Conservation (phyloP, 2,329 filamentous ascomycete genomes). For the Colletotrichum sp. region DNA sequence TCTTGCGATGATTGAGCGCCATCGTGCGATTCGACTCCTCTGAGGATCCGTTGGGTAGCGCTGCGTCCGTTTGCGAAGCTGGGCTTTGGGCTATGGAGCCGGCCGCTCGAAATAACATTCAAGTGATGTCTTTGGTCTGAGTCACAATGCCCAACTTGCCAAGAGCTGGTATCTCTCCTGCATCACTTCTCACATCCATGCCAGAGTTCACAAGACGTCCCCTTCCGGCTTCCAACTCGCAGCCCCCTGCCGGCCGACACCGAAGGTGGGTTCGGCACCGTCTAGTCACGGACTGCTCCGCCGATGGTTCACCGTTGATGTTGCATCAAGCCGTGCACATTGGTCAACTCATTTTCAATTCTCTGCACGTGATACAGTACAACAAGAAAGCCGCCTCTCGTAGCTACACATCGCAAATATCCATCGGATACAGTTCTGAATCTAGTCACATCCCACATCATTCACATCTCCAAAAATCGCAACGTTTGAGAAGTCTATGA, state of each 20-base stretch:
- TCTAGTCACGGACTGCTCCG: background rate
- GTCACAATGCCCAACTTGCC: background rate
- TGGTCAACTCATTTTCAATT: background rate
- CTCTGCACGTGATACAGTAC: background rate
- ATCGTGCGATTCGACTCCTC: background rate
- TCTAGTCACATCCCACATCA: background rate
- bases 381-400: background rate
- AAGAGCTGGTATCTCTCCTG: background rate
- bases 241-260: background rate
- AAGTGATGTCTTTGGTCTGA: background rate
- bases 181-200: background rate
- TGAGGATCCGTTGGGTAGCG: background rate
- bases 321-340: background rate
- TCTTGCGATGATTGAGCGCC: background rate
- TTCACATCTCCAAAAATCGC: background rate
- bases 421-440: background rate
- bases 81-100: background rate
- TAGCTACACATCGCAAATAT: background rate
- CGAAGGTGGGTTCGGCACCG: background rate
- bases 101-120: background rate
- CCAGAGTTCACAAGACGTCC: background rate
- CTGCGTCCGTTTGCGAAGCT: background rate
- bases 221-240: background rate
- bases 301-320: background rate
- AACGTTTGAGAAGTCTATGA: background rate